Evolutionary conservation across 306 rosid genomes (phyloP).

Genomic region (Spatholobus suberectus): DNA sequence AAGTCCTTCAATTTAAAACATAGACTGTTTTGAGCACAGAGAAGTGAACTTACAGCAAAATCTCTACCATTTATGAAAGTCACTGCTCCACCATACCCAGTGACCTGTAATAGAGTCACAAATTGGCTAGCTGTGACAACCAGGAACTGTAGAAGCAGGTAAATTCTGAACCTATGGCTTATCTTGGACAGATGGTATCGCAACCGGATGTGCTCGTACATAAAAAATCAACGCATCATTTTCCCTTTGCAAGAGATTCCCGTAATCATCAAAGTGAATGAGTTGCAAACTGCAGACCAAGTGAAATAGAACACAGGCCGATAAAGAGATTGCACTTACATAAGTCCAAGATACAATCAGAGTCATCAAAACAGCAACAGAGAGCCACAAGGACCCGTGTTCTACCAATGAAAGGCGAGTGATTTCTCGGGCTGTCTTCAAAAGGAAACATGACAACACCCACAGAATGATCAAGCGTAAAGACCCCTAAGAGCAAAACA

Average conservation of each 20-base stretch:
- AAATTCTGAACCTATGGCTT: constrained; percentile 5
- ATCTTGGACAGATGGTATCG: not conserved
- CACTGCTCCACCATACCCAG: not conserved
- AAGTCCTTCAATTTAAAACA: not conserved
- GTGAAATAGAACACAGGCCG: constrained; percentile 2
- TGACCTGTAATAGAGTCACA: not conserved
- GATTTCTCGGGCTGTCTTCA: constrained; percentile 2
- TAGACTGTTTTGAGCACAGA: not conserved
- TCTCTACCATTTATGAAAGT: not conserved
- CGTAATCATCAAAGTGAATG: constrained; percentile 51
- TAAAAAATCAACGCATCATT: not conserved
- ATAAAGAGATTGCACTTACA: constrained; percentile 5
- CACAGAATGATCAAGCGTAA: not conserved
- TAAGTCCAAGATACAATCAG: not conserved
- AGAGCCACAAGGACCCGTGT: not conserved
- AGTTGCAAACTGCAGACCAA: not conserved
- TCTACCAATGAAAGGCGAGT: not conserved
- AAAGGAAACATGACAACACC: not conserved
- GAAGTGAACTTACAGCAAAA: constrained; percentile 5
- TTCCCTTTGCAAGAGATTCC: constrained; percentile 61
- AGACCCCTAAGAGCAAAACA: not conserved
- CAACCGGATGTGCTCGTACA: not conserved
- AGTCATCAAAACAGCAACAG: not conserved
- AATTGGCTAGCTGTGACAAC: constrained; percentile 6
- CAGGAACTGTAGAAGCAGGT: not conserved